Conservation (phyloP, 2,329 filamentous ascomycete species). For the Tricladium varicosporioides region DNA sequence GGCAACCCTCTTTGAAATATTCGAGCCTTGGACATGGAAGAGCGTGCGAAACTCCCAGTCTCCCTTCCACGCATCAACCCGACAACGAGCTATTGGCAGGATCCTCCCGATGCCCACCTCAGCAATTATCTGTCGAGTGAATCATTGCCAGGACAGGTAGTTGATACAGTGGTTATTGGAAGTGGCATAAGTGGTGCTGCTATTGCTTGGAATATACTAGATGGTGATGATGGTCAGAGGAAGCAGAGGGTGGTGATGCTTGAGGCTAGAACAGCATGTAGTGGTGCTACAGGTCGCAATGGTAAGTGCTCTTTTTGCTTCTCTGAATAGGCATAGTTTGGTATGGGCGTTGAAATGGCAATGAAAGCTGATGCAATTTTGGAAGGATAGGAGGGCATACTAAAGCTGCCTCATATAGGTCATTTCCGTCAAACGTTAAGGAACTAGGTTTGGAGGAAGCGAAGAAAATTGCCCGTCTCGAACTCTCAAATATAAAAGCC, state of each 20-base stretch:
- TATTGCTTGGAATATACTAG: slow-evolving; percentile 28
- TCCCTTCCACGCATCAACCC: slow-evolving; percentile 33
- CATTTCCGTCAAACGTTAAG: slow-evolving; percentile 24
- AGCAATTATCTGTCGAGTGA: slow-evolving; percentile 31
- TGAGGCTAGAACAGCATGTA: slow-evolving; percentile 36
- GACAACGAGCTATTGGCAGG: slow-evolving; percentile 37
- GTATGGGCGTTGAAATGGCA: too few species aligned
- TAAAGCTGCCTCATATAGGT: slow-evolving; percentile 32
- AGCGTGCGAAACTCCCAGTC: slow-evolving; percentile 21
- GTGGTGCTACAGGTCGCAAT: slow-evolving; percentile 39
- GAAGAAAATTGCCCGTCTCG: slow-evolving; percentile 41
- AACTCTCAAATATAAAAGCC: slow-evolving; percentile 52
- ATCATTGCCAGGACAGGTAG: slow-evolving; percentile 13
- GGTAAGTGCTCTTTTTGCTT: too few species aligned
- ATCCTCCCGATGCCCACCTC: slow-evolving; percentile 30
- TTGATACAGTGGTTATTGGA: slow-evolving; percentile 24
- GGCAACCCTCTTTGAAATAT: too few species aligned
- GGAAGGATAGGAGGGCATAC: slow-evolving; percentile 36
- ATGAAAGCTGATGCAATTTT: too few species aligned
- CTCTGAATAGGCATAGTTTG: too few species aligned
- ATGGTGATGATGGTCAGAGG: neutral
- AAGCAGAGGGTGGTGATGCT: slow-evolving; percentile 33
- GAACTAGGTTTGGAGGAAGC: slow-evolving; percentile 13
- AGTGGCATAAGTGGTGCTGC: slow-evolving; percentile 26
- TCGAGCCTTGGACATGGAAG: slow-evolving; percentile 23